Evolutionary conservation across 805 yeast species (phyloP).

Genomic region (Barnettozyma botsteinii): DNA sequence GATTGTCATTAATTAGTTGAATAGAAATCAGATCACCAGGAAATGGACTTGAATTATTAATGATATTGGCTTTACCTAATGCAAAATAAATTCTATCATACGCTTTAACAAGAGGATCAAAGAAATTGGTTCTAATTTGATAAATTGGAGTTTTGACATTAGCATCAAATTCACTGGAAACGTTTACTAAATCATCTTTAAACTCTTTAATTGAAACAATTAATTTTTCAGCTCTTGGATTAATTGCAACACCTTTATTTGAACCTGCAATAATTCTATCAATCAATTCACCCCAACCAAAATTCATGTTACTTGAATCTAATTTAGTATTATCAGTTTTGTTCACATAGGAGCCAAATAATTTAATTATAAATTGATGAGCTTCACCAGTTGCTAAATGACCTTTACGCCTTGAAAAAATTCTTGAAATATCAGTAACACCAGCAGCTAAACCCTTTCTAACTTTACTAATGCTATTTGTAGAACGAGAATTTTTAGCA

Average conservation of each 20-base stretch:
- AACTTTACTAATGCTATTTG: constrained; percentile 27
- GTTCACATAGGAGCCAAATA: constrained; percentile 64
- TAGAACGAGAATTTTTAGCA: constrained; percentile 22
- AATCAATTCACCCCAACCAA: constrained; percentile 87
- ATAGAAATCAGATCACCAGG: constrained; percentile 31
- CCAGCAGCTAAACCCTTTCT: constrained; percentile 87
- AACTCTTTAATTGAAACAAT: constrained; percentile 70
- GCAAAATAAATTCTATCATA: constrained; percentile 57
- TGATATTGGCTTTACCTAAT: constrained; percentile 43
- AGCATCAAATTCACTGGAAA: constrained; percentile 29
- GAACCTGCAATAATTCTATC: constrained; percentile 76
- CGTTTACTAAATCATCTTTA: constrained; percentile 37
- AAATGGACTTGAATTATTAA: constrained; percentile 23
- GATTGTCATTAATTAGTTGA: constrained; percentile 49
- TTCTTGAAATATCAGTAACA: constrained; percentile 75
- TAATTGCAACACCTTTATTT: constrained; percentile 68
- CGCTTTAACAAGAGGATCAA: constrained; percentile 54
- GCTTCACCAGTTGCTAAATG: constrained; percentile 55
- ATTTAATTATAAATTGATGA: constrained; percentile 63
- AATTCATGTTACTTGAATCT: constrained; percentile 39
- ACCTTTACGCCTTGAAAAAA: constrained; percentile 62
- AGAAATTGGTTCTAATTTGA: constrained; percentile 58
- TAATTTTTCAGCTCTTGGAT: constrained; percentile 72
- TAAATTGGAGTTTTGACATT: constrained; percentile 48
- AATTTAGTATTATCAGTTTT: constrained; percentile 28